These are phyloP conservation scores for Trichoderma endophyticum DNA, from an alignment of 2,329 filamentous ascomycete genomes.

Conservation along the genomic window DNA sequence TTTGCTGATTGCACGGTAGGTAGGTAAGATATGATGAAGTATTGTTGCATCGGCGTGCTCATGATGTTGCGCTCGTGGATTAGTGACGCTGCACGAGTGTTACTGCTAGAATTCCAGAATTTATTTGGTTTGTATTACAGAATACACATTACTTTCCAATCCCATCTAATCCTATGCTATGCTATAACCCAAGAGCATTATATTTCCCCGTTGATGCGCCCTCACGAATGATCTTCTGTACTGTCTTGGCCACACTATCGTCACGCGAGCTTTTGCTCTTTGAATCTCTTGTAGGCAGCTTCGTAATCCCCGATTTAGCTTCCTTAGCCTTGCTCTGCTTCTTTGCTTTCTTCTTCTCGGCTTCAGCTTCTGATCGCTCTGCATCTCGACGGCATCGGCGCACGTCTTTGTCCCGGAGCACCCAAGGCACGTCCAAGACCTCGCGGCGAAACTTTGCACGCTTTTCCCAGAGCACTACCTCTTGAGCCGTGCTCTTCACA, in stretches of 20 bases:
- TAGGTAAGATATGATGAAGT: not conserved
- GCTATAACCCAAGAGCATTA: conserved; percentile 35
- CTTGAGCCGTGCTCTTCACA: conserved; percentile 51
- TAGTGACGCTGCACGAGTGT: not conserved
- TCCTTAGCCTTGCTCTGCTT: conserved; percentile 21
- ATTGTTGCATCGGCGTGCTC: not conserved
- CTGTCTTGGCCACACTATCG: conserved; percentile 18
- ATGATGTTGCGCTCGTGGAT: not conserved
- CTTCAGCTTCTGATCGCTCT: conserved; percentile 33
- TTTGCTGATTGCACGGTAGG: not conserved
- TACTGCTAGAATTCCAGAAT: not conserved
- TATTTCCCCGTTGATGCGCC: conserved; percentile 33
- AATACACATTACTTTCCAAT: not conserved
- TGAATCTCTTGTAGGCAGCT: not conserved
- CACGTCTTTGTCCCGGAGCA: conserved; percentile 48
- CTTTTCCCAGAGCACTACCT: conserved; percentile 59
- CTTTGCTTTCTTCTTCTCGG: conserved; percentile 21
- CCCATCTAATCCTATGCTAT: not conserved
- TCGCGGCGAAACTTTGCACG: conserved; percentile 47
- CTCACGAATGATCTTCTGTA: conserved; percentile 29
- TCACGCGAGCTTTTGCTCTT: not conserved
- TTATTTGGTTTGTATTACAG: not conserved
- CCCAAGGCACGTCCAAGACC: conserved; percentile 53
- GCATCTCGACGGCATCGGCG: conserved; percentile 49
- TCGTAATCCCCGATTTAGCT: not conserved